phyloP scores from a whole-genome alignment of 768 basidiomycete species.

The Amanita polypyramis region DNA sequence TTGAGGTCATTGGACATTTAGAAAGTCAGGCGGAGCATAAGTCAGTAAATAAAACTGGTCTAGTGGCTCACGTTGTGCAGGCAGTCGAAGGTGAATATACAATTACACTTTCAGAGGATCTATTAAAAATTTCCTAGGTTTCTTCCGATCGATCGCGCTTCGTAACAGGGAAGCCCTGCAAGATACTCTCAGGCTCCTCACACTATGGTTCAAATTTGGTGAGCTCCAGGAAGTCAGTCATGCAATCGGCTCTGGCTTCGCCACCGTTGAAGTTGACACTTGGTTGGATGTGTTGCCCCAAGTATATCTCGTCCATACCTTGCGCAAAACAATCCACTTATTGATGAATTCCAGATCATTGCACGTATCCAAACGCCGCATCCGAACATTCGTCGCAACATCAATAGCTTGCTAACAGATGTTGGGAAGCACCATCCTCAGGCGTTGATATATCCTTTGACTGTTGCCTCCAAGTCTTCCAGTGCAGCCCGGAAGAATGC shows the following conservation, averaged over 20 bases:
- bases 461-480: constrained; percentile 94
- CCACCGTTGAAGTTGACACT: constrained; percentile 87
- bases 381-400: constrained; percentile 75
- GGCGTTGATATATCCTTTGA: constrained; percentile 90
- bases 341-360: constrained; percentile 58
- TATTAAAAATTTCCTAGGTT: constrained; percentile 38
- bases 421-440: constrained; percentile 97
- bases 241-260: constrained; percentile 82
- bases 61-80: constrained; percentile 81
- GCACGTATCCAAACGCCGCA: constrained; percentile 96
- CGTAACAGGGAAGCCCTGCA: constrained; percentile 88
- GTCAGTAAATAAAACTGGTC: constrained; percentile 45
- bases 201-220: constrained; percentile 98
- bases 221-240: constrained; percentile 81
- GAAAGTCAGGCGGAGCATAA: constrained; percentile 55
- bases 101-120: not conserved
- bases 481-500: constrained; percentile 73
- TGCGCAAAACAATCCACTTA: not conserved
- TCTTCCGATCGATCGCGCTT: constrained; percentile 91
- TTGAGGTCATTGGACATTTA: constrained; percentile 80
- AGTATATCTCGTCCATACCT: constrained; percentile 28
- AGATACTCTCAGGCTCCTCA: constrained; percentile 86
- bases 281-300: constrained; percentile 99
- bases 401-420: constrained; percentile 79
- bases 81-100: constrained; percentile 69